Base-by-base conservation (phyloP, 139 green algal genomes). In the Volvox reticuliferus region DNA sequence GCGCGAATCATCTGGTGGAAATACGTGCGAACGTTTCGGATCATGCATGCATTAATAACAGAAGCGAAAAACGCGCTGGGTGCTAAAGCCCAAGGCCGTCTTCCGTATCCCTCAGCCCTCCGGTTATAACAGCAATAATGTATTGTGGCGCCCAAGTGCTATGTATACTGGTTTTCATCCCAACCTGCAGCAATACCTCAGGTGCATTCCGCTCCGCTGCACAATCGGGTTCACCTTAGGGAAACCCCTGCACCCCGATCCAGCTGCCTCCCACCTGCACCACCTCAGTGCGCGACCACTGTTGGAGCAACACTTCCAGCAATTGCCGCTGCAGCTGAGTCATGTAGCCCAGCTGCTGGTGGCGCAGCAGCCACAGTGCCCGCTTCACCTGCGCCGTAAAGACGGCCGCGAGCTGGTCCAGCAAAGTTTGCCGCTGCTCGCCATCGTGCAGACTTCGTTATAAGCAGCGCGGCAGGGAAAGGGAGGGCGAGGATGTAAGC, bases 271-370 rank as follows among this genome's bases (percentile, higher is more conserved):
- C 79, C 50, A 86, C 79, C 79, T 86, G 79, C 79, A 71, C 79
- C 44, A 90, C 30, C 86, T 90, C 86, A 1, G 33, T 50, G 20
- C 86, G 86, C 20, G 86, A 37, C 86, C 86, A 83, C 30, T 90
- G 71, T 44, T 83, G n/a, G 50, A 90, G 63, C 30, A 84, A 44
- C 86, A 90, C 50, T 20, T 83, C 86, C 30, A 75, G 20, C 73
- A 90, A 32, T 55, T 83, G 73, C 44, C 24, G 16, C 71, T 84
- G 71, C 86, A 84, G 71, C 50, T 68, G 36, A 22, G 30, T 63
- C 71, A 76, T 76, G 73, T 90, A 90, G 50, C 30, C 30, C 33
- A 90, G 86, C 86, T 90, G 86, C 86, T 90, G 86, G 73, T 83
- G 86, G 26, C 73, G 86, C 37, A 90, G 30, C 86, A 90, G 86